A percentile compares a stretch with the other conserved stretches of the same genome.
These are phyloP conservation scores for Nicotiana sylvestris DNA, from an alignment of 257 asterid genomes.

Conservation along the genomic window DNA sequence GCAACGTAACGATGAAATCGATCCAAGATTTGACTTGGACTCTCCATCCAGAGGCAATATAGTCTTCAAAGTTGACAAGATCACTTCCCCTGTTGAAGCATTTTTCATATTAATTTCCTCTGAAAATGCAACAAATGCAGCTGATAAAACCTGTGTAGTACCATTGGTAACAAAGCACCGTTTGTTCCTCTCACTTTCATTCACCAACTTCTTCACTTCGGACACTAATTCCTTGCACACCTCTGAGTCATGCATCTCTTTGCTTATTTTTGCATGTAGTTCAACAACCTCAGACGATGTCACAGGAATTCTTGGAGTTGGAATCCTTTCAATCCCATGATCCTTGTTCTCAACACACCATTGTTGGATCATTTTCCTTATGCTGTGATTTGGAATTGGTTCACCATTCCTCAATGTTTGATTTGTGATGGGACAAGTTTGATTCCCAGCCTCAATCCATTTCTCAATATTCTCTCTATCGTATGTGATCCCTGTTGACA, in stretches of 20 bases:
- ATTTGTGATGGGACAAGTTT: conserved; percentile 49
- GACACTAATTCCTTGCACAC: conserved; percentile 24
- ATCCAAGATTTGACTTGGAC: conserved; percentile 23
- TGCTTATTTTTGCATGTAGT: conserved; percentile 12
- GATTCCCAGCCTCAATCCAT: conserved; percentile 46
- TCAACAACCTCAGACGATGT: conserved; percentile 27
- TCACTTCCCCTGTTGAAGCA: conserved; percentile 20
- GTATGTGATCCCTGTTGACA: conserved; percentile 54
- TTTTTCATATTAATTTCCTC: neutral
- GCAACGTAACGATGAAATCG: conserved; percentile 26
- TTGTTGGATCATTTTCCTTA: conserved; percentile 42
- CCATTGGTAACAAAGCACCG: conserved; percentile 30
- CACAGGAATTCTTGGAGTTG: conserved; percentile 42
- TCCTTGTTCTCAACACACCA: conserved; percentile 50
- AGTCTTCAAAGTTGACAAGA: conserved; percentile 27
- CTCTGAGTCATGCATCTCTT: conserved; percentile 3
- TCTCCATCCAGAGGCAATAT: conserved; percentile 31
- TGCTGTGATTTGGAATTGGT: conserved; percentile 33
- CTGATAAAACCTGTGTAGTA: conserved; percentile 21
- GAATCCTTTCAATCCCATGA: conserved; percentile 42
- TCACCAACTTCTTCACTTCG: conserved; percentile 23
- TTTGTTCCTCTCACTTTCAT: conserved; percentile 44
- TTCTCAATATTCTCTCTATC: conserved; percentile 50
- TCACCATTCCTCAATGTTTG: conserved; percentile 22
- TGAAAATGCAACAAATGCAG: conserved; percentile 33